phyloP scores from a whole-genome alignment of 176 grass and related monocot species.

The Aegilops bicornis region DNA sequence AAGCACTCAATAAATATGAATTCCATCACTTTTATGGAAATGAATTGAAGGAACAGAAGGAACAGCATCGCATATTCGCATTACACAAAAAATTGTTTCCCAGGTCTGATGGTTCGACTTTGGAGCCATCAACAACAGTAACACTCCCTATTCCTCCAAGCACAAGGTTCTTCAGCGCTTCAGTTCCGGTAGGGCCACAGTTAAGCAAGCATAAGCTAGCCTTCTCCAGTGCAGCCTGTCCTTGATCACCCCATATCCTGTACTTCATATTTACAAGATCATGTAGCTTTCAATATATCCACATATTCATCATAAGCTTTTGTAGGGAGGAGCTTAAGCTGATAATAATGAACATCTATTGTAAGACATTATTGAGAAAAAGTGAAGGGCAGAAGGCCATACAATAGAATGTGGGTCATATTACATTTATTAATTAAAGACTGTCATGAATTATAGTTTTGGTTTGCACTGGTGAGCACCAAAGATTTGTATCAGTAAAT shows the following conservation, averaged over 20 bases:
- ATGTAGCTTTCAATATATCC: constrained; percentile 1
- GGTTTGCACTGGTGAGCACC: neutral
- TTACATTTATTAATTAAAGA: neutral
- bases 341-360: neutral
- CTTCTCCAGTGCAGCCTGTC: constrained; percentile 80
- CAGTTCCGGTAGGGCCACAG: constrained; percentile 82
- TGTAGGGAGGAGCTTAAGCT: neutral
- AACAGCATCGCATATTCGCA: neutral
- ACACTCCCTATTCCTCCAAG: constrained; percentile 82
- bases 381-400: neutral
- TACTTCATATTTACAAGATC: constrained; percentile 9
- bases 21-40: neutral
- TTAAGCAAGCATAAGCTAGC: constrained; percentile 92
- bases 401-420: neutral
- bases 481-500: neutral
- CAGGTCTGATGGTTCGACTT: constrained; percentile 70
- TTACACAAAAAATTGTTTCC: constrained; percentile 96
- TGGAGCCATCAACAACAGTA: constrained; percentile 82
- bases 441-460: neutral
- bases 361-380: neutral
- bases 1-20: constrained; percentile 16
- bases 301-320: neutral
- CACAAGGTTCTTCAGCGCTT: constrained; percentile 87
- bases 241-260: constrained; percentile 85
- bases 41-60: neutral